A percentile compares a stretch with the other conserved stretches of the same genome.
Conservation (phyloP, 768 basidiomycete genomes). For the Cystofilobasidium macerans region DNA sequence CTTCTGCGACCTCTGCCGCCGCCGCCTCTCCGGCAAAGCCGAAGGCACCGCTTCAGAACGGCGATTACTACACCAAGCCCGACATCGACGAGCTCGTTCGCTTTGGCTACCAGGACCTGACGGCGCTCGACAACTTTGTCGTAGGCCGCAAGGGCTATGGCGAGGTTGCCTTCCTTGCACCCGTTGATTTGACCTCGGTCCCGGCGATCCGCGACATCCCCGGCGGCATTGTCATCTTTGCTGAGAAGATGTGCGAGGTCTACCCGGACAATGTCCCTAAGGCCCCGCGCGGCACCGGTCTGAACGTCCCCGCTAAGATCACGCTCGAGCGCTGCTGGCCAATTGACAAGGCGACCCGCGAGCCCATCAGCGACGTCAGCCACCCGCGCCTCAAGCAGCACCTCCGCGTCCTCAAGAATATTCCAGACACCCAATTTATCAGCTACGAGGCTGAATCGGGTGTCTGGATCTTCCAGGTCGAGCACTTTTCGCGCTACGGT, state of each 20-base stretch:
- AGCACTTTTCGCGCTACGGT: constrained; percentile 57
- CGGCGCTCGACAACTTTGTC: constrained; percentile 60
- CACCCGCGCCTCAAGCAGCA: constrained; percentile 62
- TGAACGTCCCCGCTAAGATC: constrained; percentile 78
- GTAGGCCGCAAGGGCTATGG: constrained; percentile 90
- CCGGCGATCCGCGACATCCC: constrained; percentile 66
- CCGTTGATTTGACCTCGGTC: constrained; percentile 72
- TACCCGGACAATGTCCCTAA: constrained; percentile 88
- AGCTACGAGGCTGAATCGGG: constrained; percentile 68
- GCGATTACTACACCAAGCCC: constrained; percentile 86
- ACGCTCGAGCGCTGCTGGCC: constrained; percentile 73
- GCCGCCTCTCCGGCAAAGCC: constrained; percentile 33
- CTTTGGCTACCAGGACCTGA: constrained; percentile 60
- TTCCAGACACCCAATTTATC: constrained; percentile 77
- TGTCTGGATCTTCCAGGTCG: constrained; percentile 85
- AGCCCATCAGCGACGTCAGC: constrained; percentile 71
- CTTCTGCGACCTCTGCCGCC: constrained; percentile 31
- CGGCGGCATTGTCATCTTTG: constrained; percentile 77
- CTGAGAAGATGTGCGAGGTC: constrained; percentile 70
- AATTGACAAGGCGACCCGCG: constrained; percentile 77
- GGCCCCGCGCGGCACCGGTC: constrained; percentile 66
- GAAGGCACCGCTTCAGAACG: constrained; percentile 48
- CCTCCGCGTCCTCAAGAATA: constrained; percentile 66
- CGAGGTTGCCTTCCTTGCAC: constrained; percentile 65
- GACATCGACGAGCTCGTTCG: constrained; percentile 60